phyloP scores from a whole-genome alignment of 2,329 filamentous ascomycete species.

The Penicillium aurantiogriseum region DNA sequence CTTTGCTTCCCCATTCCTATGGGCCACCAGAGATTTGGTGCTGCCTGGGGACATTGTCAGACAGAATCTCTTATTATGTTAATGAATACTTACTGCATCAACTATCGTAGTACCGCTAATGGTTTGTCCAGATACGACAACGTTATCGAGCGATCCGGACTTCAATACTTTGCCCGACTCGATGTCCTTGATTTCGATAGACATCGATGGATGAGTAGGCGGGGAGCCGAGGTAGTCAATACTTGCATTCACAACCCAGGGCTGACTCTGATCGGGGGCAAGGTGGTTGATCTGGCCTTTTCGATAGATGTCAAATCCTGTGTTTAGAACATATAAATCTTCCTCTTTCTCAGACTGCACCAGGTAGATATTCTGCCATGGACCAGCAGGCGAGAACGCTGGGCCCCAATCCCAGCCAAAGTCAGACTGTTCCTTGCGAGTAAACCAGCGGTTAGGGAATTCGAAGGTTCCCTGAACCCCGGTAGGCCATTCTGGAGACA shows the following conservation, averaged over 20 bases:
- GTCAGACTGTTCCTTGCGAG: conserved; percentile 62
- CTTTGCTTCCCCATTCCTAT: conserved; percentile 56
- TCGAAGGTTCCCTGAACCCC: conserved; percentile 52
- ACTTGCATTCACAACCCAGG: conserved; percentile 63
- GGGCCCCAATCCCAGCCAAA: conserved; percentile 67
- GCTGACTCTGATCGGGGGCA: conserved; percentile 55
- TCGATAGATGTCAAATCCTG: conserved; percentile 59
- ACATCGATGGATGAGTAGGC: conserved; percentile 45
- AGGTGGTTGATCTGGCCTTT: conserved; percentile 59
- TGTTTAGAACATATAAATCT: conserved; percentile 51
- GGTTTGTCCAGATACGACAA: conserved; percentile 43
- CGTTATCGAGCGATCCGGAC: conserved; percentile 39
- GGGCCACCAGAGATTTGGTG: conserved; percentile 59
- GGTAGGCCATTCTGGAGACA: conserved; percentile 47
- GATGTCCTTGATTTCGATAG: conserved; percentile 48
- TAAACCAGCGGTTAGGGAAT: conserved; percentile 55
- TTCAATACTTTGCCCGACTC: conserved; percentile 41
- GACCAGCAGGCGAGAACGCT: conserved; percentile 61
- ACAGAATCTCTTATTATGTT: too few species aligned
- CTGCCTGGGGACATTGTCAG: too few species aligned
- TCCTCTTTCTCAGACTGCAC: conserved; percentile 50
- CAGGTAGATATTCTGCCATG: conserved; percentile 60
- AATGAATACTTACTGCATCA: conserved; percentile 22
- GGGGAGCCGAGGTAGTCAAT: conserved; percentile 56
- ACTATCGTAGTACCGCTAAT: conserved; percentile 53